phyloP scores from a whole-genome alignment of 106 monocot genomes.

The Acorus gramineus region DNA sequence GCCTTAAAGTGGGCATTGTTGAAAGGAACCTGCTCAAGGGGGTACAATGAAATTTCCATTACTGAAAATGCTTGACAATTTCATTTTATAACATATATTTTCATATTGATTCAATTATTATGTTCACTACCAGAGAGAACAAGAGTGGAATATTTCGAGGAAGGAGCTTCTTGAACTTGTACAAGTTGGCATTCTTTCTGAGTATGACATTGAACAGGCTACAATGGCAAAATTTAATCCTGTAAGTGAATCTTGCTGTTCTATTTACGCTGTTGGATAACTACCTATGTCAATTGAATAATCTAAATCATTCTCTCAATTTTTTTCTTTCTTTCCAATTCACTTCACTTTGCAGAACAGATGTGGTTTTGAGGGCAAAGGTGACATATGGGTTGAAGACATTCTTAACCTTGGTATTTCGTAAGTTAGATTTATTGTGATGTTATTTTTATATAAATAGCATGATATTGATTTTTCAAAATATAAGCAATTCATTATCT shows the following conservation, averaged over 20 bases:
- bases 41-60: slow-evolving; percentile 21
- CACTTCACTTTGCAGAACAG: slow-evolving; percentile 50
- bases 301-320: not conserved
- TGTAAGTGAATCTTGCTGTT: slow-evolving; percentile 23
- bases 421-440: slow-evolving; percentile 43
- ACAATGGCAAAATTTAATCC: slow-evolving; percentile 70
- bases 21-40: slow-evolving; percentile 80
- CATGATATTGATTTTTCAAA: no score
- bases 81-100: not conserved
- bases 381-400: slow-evolving; percentile 81
- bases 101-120: not conserved
- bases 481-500: no score
- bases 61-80: slow-evolving; percentile 1
- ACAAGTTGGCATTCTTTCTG: slow-evolving; percentile 54
- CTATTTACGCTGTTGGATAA: not conserved
- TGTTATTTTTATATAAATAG: no score
- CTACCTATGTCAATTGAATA: not conserved
- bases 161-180: slow-evolving; percentile 88
- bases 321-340: not conserved
- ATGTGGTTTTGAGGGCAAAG: slow-evolving; percentile 89
- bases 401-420: slow-evolving; percentile 91
- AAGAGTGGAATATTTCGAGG: slow-evolving; percentile 97
- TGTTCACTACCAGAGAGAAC: slow-evolving; percentile 57
- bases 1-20: slow-evolving; percentile 66
- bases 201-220: slow-evolving; percentile 66